These are phyloP conservation scores for Neoascochyta sp. DNA, from an alignment of 2,329 filamentous ascomycete species.

Conservation along the genomic window DNA sequence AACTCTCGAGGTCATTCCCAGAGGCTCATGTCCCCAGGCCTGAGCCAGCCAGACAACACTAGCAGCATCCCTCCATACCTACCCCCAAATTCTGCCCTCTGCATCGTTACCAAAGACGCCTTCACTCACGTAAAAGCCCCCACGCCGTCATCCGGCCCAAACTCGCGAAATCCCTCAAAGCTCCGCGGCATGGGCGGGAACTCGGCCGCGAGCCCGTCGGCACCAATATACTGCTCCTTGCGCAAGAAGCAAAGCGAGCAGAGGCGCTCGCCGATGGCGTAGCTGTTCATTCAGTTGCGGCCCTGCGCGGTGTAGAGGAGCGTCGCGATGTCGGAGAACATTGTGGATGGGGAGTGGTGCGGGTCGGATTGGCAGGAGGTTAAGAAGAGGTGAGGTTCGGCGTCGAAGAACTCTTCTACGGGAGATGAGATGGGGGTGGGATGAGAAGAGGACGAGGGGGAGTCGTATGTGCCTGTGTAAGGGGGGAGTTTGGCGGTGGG, in stretches of 20 bases:
- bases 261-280: constrained; percentile 3
- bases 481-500: not conserved
- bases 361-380: not conserved
- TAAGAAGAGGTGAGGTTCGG: constrained; percentile 1
- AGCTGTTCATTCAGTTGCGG: constrained; percentile 6
- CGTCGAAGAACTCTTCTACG: constrained; percentile 5
- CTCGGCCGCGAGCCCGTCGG: constrained; percentile 8
- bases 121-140: too few relatives aligned
- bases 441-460: too few relatives aligned
- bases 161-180: constrained; percentile 3
- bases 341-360: not conserved
- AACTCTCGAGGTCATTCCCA: too few relatives aligned
- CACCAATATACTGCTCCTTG: constrained; percentile 6
- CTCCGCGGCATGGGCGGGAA: constrained; percentile 9
- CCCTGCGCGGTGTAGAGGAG: constrained; percentile 12
- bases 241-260: constrained; percentile 7
- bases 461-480: not conserved
- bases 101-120: too few relatives aligned
- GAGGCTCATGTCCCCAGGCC: too few relatives aligned
- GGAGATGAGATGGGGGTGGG: not conserved
- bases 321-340: constrained; percentile 8
- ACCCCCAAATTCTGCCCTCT: too few relatives aligned
- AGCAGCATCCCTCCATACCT: too few relatives aligned
- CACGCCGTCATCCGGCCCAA: too few relatives aligned
- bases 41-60: too few relatives aligned